A percentile compares a stretch with the other conserved stretches of the same genome.
phyloP scores from a whole-genome alignment of 1,284 basidiomycete species.

The Microbotryum violaceum region DNA sequence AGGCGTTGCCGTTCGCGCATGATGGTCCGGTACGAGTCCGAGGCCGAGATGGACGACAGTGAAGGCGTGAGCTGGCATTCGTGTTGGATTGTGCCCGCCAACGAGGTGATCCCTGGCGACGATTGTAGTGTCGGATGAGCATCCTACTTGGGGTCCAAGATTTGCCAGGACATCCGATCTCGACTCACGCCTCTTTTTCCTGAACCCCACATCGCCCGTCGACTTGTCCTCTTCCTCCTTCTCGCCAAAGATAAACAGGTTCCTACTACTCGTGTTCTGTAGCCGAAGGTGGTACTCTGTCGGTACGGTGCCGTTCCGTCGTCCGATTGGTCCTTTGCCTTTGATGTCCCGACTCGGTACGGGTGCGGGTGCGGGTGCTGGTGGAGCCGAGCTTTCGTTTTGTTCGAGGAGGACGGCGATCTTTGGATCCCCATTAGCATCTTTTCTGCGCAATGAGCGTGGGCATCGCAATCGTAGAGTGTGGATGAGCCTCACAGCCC shows the following conservation, averaged over 20 bases:
- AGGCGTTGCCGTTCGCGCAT: slow-evolving; percentile 41
- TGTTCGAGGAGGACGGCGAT: slow-evolving; percentile 31
- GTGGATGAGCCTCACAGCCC: too few species aligned
- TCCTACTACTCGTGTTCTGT: slow-evolving; percentile 34
- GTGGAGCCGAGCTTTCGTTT: background rate
- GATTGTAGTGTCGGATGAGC: background rate
- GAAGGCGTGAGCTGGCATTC: slow-evolving; percentile 36
- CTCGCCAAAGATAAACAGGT: slow-evolving; percentile 37
- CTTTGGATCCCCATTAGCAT: slow-evolving; percentile 26
- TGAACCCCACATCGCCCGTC: slow-evolving; percentile 22
- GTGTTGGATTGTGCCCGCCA: slow-evolving; percentile 35
- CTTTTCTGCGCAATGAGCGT: background rate
- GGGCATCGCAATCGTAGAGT: background rate
- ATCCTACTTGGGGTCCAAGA: background rate
- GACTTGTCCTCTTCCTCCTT: slow-evolving; percentile 33
- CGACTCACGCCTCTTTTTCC: slow-evolving; percentile 31
- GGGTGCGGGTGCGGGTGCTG: background rate
- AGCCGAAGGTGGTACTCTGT: slow-evolving; percentile 35
- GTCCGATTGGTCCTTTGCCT: slow-evolving; percentile 9
- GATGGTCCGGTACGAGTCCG: slow-evolving; percentile 41
- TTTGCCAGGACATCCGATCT: background rate
- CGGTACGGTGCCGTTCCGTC: slow-evolving; percentile 21
- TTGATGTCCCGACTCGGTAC: slow-evolving; percentile 11
- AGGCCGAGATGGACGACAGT: slow-evolving; percentile 31
- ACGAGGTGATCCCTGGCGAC: slow-evolving; percentile 26